A percentile compares a stretch with the other conserved stretches of the same genome.
Conservation (phyloP, 148 eudicot species). For the Beta vulgaris region DNA sequence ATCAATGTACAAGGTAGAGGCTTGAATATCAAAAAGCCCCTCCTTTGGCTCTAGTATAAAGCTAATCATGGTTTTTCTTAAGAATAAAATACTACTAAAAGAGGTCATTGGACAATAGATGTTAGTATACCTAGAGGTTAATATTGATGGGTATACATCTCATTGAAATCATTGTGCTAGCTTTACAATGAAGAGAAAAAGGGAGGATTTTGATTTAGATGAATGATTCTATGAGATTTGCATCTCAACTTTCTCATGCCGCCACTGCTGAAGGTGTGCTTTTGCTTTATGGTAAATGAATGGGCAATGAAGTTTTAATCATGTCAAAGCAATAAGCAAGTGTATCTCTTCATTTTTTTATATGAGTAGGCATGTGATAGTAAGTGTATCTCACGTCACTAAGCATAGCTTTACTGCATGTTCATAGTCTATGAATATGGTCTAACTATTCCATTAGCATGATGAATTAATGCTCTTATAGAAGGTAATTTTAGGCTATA, state of each 20-base stretch:
- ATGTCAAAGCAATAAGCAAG: neutral
- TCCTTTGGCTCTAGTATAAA: neutral
- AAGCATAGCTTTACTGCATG: conserved; percentile 11
- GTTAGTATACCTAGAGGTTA: neutral
- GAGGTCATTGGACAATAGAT: neutral
- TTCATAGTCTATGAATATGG: neutral
- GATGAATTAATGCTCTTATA: neutral
- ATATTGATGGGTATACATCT: conserved; percentile 16
- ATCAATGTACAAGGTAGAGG: neutral
- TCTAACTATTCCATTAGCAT: neutral
- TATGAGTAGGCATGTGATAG: conserved; percentile 14
- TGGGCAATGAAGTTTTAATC: conserved; percentile 25
- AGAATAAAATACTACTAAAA: neutral
- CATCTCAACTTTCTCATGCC: conserved; percentile 22
- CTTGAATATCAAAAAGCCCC: neutral
- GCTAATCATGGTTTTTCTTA: neutral
- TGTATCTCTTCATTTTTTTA: neutral
- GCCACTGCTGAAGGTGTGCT: conserved; percentile 16
- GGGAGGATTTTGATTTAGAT: conserved; percentile 23
- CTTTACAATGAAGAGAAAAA: conserved; percentile 18
- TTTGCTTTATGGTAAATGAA: conserved; percentile 18
- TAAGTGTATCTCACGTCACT: neutral
- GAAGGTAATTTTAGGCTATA: conserved; percentile 4
- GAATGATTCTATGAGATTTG: conserved; percentile 22
- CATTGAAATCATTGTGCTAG: conserved; percentile 23